Evolutionary conservation across 306 rosid species (phyloP), one percentile per base, ranked within the genome.

Genomic region (Quercus mongolica): DNA sequence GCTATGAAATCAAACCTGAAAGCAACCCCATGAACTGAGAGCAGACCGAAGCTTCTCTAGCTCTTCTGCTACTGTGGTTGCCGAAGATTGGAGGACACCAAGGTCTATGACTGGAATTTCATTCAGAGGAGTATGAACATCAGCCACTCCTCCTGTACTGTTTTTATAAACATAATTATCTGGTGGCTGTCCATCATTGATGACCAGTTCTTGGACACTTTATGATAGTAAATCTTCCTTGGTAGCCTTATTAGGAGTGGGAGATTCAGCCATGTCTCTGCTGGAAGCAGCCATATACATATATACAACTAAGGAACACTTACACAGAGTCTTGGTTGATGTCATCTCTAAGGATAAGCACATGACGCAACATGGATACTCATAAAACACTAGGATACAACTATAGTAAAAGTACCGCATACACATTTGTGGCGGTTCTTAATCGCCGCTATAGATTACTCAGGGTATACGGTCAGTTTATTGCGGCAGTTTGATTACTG

Each of bases 1-100:
- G 46, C 46, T 38, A 7, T 38, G 46, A 38, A 38, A 38, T 38
- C 46, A 26, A 17, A 86, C 91, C 87, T 85, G 91, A 69, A 85
- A 82, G 68, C 81, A 87, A 56, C 88, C 88, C 85, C 83, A 87
- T 38, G 87, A 65, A 63, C 31, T 35, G 77, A 84, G 85, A 1
- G 83, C 90, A 3, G 49, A 49, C 19, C 62, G 79, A 44, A 87
- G 85, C 57, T 85, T 87, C 4, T 35, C 49, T n/a, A 82, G 83
- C 57, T 86, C 87, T 1, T 71, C 77, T 21, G 0, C 46, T 38
- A 7, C 28, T 59, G 17, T 38, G 12, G 76, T 2, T 0, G 73
- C 28, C 17, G 83, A 71, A 69, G 83, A 82, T 1, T 54, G 38
- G 38, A 87, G 83, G 31, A 14, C 64, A 52, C 41, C 13, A 75